phyloP scores from a whole-genome alignment of 441 rosid species.

The Metrosideros polymorpha region DNA sequence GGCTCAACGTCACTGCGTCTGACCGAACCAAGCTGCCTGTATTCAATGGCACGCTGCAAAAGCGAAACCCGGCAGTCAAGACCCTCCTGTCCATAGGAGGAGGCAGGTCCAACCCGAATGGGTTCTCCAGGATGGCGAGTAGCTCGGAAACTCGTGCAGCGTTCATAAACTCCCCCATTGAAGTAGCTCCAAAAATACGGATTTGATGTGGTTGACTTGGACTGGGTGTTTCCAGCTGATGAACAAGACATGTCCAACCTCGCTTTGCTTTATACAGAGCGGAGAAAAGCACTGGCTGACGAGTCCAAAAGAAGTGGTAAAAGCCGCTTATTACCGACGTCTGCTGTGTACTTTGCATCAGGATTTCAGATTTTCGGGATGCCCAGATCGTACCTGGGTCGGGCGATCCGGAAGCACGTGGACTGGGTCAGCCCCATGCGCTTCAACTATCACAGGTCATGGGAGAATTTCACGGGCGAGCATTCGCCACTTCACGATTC shows the following conservation, averaged over 20 bases:
- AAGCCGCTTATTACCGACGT: slow-evolving; percentile 24
- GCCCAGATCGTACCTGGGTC: slow-evolving; percentile 22
- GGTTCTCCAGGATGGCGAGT: slow-evolving; percentile 21
- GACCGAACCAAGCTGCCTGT: slow-evolving; percentile 18
- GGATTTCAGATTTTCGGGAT: background rate
- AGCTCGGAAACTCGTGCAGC: slow-evolving; percentile 8
- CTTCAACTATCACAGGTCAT: slow-evolving; percentile 30
- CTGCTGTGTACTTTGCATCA: slow-evolving; percentile 34
- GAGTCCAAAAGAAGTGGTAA: slow-evolving; percentile 18
- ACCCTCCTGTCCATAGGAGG: slow-evolving; percentile 38
- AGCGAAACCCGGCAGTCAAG: slow-evolving; percentile 16
- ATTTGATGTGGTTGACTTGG: slow-evolving; percentile 42
- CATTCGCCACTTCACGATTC: slow-evolving; percentile 26
- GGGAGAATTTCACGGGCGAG: slow-evolving; percentile 30
- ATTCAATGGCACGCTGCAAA: slow-evolving; percentile 12
- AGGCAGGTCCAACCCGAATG: background rate
- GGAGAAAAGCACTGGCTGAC: slow-evolving; percentile 12
- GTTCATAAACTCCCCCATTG: slow-evolving; percentile 40
- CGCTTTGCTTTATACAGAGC: slow-evolving; percentile 20
- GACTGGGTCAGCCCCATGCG: slow-evolving; percentile 51
- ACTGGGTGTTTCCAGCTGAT: slow-evolving; percentile 46
- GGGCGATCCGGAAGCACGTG: slow-evolving; percentile 10
- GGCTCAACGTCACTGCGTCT: slow-evolving; percentile 17
- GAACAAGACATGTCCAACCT: slow-evolving; percentile 27
- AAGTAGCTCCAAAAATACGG: slow-evolving; percentile 27